Evolutionary conservation across 106 monocot genomes (phyloP).

Genomic region (Dendrobium huoshanense): DNA sequence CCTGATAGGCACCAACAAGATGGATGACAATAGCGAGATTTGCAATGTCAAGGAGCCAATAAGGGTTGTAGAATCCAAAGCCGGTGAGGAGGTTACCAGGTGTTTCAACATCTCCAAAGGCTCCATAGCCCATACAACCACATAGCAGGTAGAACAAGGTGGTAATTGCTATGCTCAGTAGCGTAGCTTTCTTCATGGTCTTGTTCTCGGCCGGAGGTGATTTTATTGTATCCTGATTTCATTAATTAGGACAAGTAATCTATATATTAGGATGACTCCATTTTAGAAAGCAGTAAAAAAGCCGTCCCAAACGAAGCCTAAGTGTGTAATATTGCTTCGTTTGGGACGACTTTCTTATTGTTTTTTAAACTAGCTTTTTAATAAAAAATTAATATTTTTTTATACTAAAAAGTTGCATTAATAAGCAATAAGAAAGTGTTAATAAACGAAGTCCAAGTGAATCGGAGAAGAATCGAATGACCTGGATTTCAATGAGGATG

Average conservation of each 20-base stretch:
- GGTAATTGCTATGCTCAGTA: constrained; percentile 23
- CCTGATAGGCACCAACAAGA: constrained; percentile 20
- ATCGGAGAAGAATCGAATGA: background rate
- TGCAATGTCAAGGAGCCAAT: constrained; percentile 17
- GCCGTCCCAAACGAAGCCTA: no score
- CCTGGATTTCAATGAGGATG: constrained; percentile 1
- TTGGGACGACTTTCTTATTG: no score
- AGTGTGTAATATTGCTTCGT: background rate
- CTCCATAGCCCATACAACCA: constrained; percentile 39
- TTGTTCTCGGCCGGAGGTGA: constrained; percentile 36
- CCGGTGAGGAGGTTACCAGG: constrained; percentile 43
- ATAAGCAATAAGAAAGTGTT: no score
- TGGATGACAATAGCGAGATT: constrained; percentile 17
- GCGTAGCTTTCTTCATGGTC: constrained; percentile 32
- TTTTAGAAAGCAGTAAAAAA: no score
- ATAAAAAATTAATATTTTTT: no score
- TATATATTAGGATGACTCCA: background rate
- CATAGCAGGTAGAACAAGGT: constrained; percentile 43
- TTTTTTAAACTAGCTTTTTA: no score
- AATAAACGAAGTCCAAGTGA: no score
- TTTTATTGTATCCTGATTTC: constrained; percentile 27
- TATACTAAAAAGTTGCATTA: no score
- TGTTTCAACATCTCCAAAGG: constrained; percentile 23
- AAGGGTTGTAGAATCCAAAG: constrained; percentile 33
- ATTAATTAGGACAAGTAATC: background rate